Evolutionary conservation across 1,139 yeast species (phyloP).

Genomic region (Candida sp.): DNA sequence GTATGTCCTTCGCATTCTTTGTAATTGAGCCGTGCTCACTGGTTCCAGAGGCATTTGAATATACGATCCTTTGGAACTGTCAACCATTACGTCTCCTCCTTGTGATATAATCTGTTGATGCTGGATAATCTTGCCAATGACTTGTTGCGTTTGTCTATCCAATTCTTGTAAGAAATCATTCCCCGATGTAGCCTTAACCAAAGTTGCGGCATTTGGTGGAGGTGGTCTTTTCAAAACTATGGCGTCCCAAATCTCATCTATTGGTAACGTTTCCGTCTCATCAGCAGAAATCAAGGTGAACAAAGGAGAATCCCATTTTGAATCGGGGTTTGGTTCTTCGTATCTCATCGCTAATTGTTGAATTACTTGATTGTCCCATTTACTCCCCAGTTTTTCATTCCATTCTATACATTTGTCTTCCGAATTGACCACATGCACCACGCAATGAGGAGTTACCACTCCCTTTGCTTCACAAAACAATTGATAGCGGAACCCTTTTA

Average conservation of each 20-base stretch:
- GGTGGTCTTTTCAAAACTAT: constrained; percentile 60
- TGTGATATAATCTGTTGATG: constrained; percentile 56
- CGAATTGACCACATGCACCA: constrained; percentile 75
- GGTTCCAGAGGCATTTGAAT: constrained; percentile 63
- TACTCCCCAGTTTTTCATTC: constrained; percentile 41
- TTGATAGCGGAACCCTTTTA: constrained; percentile 95
- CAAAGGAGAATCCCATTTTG: constrained; percentile 94
- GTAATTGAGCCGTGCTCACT: constrained; percentile 75
- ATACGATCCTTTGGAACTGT: constrained; percentile 29
- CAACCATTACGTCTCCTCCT: constrained; percentile 48
- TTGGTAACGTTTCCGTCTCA: constrained; percentile 47
- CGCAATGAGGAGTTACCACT: constrained; percentile 76
- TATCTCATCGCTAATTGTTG: constrained; percentile 76
- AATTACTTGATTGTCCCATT: constrained; percentile 71
- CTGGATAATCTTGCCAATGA: constrained; percentile 55
- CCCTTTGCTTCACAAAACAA: constrained; percentile 92
- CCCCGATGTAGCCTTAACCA: constrained; percentile 67
- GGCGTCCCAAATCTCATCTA: constrained; percentile 71
- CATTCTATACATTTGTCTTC: constrained; percentile 57
- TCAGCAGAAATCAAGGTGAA: constrained; percentile 66
- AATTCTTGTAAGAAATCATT: constrained; percentile 76
- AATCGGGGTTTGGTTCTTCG: constrained; percentile 87
- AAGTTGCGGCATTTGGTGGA: constrained; percentile 76
- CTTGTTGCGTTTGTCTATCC: constrained; percentile 68
- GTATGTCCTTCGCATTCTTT: constrained; percentile 79